Evolutionary conservation across 108 stramenopile genomes (phyloP), one percentile per base, ranked within the genome.

Genomic region (Discostella stelligeroides): DNA sequence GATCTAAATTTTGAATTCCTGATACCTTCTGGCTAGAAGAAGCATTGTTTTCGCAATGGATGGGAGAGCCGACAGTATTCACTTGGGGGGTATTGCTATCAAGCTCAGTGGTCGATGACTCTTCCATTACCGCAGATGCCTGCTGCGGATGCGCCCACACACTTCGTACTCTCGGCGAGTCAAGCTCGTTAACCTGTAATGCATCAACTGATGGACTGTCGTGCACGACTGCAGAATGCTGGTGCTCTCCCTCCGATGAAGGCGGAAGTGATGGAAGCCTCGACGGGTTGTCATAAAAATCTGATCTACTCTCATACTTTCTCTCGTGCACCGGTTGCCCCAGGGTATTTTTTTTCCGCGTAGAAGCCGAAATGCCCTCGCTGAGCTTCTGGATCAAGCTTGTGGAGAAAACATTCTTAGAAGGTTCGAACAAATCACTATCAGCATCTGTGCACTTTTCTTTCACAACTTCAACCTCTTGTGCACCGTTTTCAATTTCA

Each of bases 361-460:
- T 11, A 30, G 28, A 4, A 20, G 9, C 21, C 23, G 25, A 18
- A 30, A 28, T 54, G 1, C 27, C 24, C 4, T 25, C 27, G 11
- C 28, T 54, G n/a, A 60, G 42, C 24, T 51, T 63, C 12, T 57
- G 42, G 29, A 59, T 25, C 30, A 74, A 68, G 50, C 55, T 66
- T 23, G 59, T 58, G 17, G 65, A 66, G 23, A 60, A 42, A 50
- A 20, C 64, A 15, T 10, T 3, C 8, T 71, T 42, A 25, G 66
- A 51, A 17, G 66, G 37, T 46, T 59, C 69, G 51, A 78, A 78
- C 59, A 78, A 61, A 29, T 61, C 65, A 28, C 39, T 66, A 24
- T 78, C 76, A 18, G 40, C 66, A 42, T 78, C 76, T 17, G 63
- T 38, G 60, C 57, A 78, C 61, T 64, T 78, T 57, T 78, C 76